These are phyloP conservation scores for Leptographium wingfieldii DNA, from an alignment of 2,329 filamentous ascomycete genomes.

Conservation along the genomic window DNA sequence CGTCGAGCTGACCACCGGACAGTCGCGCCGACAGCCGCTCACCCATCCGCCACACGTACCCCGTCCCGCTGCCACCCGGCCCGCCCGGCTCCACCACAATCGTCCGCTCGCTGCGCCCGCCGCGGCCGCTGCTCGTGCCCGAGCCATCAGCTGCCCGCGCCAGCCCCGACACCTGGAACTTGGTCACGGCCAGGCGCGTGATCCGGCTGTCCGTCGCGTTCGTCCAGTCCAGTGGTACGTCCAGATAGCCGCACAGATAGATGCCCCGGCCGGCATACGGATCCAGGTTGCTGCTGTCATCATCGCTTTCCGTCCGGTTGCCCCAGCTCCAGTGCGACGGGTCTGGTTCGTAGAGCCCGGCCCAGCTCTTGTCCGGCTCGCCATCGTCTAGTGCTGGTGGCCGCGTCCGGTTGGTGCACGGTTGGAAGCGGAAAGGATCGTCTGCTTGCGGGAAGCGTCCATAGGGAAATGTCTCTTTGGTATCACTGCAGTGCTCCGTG, in stretches of 20 bases:
- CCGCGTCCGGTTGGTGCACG: conserved; percentile 29
- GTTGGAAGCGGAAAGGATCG: conserved; percentile 35
- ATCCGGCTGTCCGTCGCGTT: conserved; percentile 31
- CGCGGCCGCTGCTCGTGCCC: too few species aligned
- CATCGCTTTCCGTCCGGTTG: conserved; percentile 7
- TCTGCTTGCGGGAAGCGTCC: conserved; percentile 26
- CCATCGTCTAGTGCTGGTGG: conserved; percentile 29
- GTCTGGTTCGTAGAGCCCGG: conserved; percentile 27
- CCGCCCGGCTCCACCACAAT: conserved; percentile 18
- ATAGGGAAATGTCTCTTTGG: neutral
- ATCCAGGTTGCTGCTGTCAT: conserved; percentile 11
- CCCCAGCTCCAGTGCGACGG: conserved; percentile 36
- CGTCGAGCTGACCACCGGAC: conserved; percentile 30
- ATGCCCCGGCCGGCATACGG: conserved; percentile 28
- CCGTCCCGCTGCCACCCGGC: conserved; percentile 32
- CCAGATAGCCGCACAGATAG: conserved; percentile 34
- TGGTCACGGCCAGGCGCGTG: conserved; percentile 22
- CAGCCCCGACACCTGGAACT: too few species aligned
- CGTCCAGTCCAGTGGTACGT: conserved; percentile 35
- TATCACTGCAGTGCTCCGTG: neutral
- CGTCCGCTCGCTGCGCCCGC: too few species aligned
- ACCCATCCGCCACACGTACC: conserved; percentile 24
- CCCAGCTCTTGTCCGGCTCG: conserved; percentile 25
- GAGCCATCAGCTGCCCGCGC: too few species aligned
- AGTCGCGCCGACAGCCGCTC: conserved; percentile 27